phyloP scores from a whole-genome alignment of 1,284 basidiomycete genomes.

The Cryptococcus hybrid region DNA sequence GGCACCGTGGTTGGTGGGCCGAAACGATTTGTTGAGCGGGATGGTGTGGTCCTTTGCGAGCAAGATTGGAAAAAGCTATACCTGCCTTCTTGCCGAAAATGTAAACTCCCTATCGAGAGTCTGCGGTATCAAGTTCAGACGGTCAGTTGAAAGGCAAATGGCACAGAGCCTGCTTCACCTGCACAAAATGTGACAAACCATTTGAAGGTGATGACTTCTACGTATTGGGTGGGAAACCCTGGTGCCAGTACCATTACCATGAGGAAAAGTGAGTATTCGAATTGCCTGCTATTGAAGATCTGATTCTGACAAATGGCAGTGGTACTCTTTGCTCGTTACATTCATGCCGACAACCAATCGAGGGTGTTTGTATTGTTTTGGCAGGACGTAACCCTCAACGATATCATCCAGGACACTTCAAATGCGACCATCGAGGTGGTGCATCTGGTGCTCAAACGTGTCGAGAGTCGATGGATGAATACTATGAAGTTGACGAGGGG shows the following conservation, averaged over 20 bases:
- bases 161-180: constrained; percentile 84
- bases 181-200: constrained; percentile 74
- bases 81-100: constrained; percentile 78
- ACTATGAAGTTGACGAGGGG: constrained; percentile 77
- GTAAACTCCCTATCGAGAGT: constrained; percentile 77
- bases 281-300: too few species aligned
- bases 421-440: constrained; percentile 56
- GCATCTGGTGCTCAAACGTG: constrained; percentile 37
- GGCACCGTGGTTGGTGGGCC: constrained; percentile 63
- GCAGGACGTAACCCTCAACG: constrained; percentile 66
- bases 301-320: constrained; percentile 19
- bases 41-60: constrained; percentile 72
- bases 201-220: constrained; percentile 88
- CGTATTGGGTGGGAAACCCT: constrained; percentile 78
- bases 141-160: constrained; percentile 91
- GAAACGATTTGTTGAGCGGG: constrained; percentile 69
- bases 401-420: constrained; percentile 81
- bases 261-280: constrained; percentile 62
- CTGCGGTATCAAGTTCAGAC: constrained; percentile 86
- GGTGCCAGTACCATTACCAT: constrained; percentile 86
- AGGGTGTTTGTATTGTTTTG: constrained; percentile 77
- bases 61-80: constrained; percentile 92
- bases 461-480: constrained; percentile 56
- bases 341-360: constrained; percentile 80
- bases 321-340: constrained; percentile 74